These are phyloP conservation scores for Scutellaria minor DNA, from an alignment of 257 asterid species.

Conservation along the genomic window DNA sequence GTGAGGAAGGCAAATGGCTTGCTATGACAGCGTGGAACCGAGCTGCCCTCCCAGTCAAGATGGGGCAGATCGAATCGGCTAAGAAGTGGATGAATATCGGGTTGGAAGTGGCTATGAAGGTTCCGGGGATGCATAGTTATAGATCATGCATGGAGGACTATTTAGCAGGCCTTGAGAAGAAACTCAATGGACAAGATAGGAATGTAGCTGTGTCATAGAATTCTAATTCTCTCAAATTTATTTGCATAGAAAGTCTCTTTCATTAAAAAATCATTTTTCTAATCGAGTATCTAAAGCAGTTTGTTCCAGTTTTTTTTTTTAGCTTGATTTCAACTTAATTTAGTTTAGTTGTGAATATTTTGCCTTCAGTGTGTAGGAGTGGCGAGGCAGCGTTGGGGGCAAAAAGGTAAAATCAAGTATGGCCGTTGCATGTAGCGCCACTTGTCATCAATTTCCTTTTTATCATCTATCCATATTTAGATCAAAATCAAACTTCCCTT, in stretches of 20 bases:
- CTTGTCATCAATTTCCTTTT: constrained; percentile 40
- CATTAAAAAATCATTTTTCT: too few relatives aligned
- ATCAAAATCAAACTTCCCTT: neutral
- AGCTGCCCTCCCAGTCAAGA: constrained; percentile 78
- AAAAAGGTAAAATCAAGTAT: constrained; percentile 7
- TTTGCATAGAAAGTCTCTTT: too few relatives aligned
- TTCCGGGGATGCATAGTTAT: constrained; percentile 74
- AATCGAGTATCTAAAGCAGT: too few relatives aligned
- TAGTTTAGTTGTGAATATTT: too few relatives aligned
- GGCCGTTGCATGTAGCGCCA: constrained; percentile 56
- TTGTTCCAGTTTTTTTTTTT: too few relatives aligned
- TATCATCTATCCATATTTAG: constrained; percentile 11
- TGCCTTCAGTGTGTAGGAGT: too few relatives aligned
- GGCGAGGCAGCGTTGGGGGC: neutral
- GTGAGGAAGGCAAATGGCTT: constrained; percentile 93
- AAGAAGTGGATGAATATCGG: constrained; percentile 91
- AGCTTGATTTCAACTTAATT: too few relatives aligned
- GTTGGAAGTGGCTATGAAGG: constrained; percentile 75
- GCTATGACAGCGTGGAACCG: constrained; percentile 97
- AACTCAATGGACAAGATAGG: constrained; percentile 42
- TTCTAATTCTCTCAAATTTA: neutral
- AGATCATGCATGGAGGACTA: constrained; percentile 89
- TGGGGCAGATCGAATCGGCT: constrained; percentile 71
- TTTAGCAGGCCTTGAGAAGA: constrained; percentile 62
- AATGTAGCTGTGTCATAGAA: constrained; percentile 37